Evolutionary conservation across 805 yeast genomes (phyloP).

Genomic region (Zygoascus flipseniorum): DNA sequence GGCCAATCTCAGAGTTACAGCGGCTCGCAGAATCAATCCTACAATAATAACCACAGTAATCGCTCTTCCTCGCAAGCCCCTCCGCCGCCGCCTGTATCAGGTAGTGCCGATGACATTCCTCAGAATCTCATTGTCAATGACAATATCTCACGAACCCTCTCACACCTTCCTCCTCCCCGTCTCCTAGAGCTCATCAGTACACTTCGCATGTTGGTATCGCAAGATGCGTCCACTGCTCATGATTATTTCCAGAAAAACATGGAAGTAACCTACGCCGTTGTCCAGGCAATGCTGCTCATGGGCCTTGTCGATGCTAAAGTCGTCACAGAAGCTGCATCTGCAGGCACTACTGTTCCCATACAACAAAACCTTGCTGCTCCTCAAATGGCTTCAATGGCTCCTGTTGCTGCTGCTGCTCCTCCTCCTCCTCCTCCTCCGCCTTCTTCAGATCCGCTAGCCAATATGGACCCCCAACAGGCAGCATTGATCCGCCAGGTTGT

Average conservation of each 20-base stretch:
- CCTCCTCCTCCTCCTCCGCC: constrained; percentile 11
- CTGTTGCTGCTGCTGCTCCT: background rate
- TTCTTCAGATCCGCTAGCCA: constrained; percentile 8
- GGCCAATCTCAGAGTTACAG: background rate
- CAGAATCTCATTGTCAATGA: constrained; percentile 28
- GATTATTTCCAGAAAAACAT: constrained; percentile 54
- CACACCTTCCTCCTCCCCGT: constrained; percentile 41
- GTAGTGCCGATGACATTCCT: constrained; percentile 46
- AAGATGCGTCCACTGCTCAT: constrained; percentile 52
- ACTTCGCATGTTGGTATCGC: constrained; percentile 47
- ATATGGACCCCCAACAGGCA: constrained; percentile 33
- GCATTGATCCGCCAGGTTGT: constrained; percentile 43
- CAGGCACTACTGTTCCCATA: background rate
- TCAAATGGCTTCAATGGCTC: background rate
- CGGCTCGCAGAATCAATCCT: background rate
- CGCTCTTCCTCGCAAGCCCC: background rate
- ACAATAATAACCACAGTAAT: background rate
- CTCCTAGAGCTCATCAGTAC: constrained; percentile 44
- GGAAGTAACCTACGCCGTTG: constrained; percentile 67
- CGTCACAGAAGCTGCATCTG: constrained; percentile 17
- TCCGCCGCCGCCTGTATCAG: constrained; percentile 3
- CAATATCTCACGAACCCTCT: constrained; percentile 40
- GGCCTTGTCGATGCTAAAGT: constrained; percentile 27
- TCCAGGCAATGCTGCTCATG: constrained; percentile 51
- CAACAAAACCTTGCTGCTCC: background rate